phyloP scores from a whole-genome alignment of 2,329 filamentous ascomycete species.

The Claviceps arundinis region DNA sequence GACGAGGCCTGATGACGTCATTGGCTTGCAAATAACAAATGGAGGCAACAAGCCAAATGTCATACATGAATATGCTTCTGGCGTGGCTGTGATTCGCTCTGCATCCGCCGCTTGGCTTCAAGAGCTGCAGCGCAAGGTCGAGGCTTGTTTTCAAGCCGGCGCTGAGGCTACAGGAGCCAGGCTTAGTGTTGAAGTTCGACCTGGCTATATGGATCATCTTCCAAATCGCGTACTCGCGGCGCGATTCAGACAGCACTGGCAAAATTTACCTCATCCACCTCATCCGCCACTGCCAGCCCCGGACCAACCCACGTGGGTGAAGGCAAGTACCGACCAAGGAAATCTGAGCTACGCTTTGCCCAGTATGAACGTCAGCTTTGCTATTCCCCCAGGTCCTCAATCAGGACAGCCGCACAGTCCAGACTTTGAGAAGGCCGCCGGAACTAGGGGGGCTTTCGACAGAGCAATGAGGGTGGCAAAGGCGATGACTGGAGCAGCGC shows the following conservation, averaged over 20 bases:
- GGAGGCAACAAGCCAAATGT: conserved; percentile 40
- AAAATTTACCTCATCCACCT: conserved; percentile 19
- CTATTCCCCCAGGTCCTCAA: conserved; percentile 27
- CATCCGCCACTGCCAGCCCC: conserved; percentile 20
- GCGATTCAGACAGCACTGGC: conserved; percentile 30
- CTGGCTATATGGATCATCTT: conserved; percentile 40
- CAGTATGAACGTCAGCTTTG: conserved; percentile 38
- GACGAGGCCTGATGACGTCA: conserved; percentile 34
- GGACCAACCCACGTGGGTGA: conserved; percentile 12
- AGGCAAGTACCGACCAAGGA: conserved; percentile 45
- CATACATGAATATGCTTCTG: conserved; percentile 36
- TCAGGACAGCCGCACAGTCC: conserved; percentile 35
- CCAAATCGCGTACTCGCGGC: conserved; percentile 36
- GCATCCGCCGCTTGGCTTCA: conserved; percentile 26
- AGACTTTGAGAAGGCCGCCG: conserved; percentile 36
- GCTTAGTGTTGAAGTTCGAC: conserved; percentile 24
- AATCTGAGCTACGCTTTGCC: conserved; percentile 45
- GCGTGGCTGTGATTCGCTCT: conserved; percentile 31
- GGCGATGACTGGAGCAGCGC: conserved; percentile 31
- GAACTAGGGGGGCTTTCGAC: conserved; percentile 31
- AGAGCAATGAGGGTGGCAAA: conserved; percentile 31
- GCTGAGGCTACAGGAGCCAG: conserved; percentile 30
- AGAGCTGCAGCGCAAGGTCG: conserved; percentile 27
- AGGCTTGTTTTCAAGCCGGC: conserved; percentile 24
- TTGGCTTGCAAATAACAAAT: conserved; percentile 37